Percentiles rank a stretch among this genome's conserved stretches.
phyloP scores from a whole-genome alignment of 345 rosid genomes.

The Rhodamnia argentea region DNA sequence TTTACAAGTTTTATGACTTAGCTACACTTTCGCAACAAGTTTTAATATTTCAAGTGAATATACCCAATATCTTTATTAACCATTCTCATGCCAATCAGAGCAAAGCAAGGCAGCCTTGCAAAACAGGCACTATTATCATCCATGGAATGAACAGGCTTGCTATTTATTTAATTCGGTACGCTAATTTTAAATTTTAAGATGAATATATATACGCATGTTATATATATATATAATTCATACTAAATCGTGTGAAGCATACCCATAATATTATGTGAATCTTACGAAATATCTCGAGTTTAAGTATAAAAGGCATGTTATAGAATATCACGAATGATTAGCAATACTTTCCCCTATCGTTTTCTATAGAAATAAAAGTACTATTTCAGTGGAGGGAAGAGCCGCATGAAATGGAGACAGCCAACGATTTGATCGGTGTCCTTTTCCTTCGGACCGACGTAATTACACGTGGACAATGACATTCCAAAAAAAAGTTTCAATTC shows the following conservation, averaged over 20 bases:
- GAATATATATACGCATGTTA: neutral
- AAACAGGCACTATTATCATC: neutral
- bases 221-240: neutral
- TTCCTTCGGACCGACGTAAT: neutral
- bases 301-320: neutral
- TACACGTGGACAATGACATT: neutral
- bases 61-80: neutral
- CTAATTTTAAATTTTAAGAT: neutral
- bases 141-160: neutral
- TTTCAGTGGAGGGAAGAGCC: neutral
- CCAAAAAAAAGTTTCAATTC: neutral
- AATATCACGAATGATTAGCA: neutral
- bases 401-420: neutral
- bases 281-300: neutral
- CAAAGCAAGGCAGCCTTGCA: neutral
- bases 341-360: neutral
- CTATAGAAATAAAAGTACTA: neutral
- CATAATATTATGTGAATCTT: neutral
- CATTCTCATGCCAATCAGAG: neutral
- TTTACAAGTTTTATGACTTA: too few species aligned
- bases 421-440: neutral
- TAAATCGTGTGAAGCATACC: neutral
- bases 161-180: neutral
- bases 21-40: too few species aligned
- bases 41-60: too few species aligned